phyloP scores from a whole-genome alignment of 2,329 filamentous ascomycete species.

The Epichloe glyceriae region DNA sequence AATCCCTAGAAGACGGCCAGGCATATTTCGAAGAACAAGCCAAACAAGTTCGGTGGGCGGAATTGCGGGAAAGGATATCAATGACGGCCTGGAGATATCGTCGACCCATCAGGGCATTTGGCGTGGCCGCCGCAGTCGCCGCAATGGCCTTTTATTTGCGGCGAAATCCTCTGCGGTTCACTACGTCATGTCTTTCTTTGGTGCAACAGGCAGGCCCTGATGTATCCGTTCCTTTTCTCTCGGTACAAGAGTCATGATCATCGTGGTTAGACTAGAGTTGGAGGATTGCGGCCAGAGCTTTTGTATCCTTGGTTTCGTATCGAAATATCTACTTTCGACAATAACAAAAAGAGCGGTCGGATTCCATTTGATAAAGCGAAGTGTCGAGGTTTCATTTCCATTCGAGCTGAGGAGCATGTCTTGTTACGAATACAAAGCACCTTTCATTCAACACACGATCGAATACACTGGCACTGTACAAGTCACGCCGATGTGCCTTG shows the following conservation, averaged over 20 bases:
- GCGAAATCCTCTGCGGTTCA: conserved; percentile 25
- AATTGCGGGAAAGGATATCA: conserved; percentile 26
- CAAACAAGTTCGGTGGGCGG: conserved; percentile 54
- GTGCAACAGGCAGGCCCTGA: conserved; percentile 1
- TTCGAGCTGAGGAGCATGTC: neutral
- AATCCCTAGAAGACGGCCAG: conserved; percentile 54
- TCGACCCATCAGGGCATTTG: conserved; percentile 46
- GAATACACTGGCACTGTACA: neutral
- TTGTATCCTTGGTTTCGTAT: neutral
- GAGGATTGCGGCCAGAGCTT: neutral
- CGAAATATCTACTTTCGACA: neutral
- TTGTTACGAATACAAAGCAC: neutral
- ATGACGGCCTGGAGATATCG: conserved; percentile 49
- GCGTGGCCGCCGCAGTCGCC: conserved; percentile 53
- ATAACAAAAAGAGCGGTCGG: neutral
- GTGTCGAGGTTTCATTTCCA: no score
- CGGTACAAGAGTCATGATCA: neutral
- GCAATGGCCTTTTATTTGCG: conserved; percentile 55
- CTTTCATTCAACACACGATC: neutral
- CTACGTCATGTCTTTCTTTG: conserved; percentile 16
- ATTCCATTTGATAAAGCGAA: neutral
- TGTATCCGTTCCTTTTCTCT: neutral
- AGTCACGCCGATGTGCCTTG: neutral
- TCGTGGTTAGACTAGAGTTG: neutral
- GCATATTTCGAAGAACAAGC: conserved; percentile 58